phyloP scores from a whole-genome alignment of 2,329 filamentous ascomycete genomes.

The Myriosclerotinia curreyana region DNA sequence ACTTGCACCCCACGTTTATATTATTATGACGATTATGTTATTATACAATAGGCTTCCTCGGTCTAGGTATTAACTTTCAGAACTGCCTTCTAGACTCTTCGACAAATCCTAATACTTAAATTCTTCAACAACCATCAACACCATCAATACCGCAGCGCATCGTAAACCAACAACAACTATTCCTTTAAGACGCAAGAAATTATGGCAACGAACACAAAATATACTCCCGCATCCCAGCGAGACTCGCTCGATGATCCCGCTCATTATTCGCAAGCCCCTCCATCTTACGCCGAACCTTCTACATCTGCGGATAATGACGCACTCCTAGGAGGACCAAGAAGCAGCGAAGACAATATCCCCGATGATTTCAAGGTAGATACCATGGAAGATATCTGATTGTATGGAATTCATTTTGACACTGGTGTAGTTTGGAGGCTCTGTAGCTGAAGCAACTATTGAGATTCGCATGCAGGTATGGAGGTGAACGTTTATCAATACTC shows the following conservation, averaged over 20 bases:
- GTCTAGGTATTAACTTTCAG: background rate
- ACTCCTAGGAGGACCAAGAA: slow-evolving; percentile 61
- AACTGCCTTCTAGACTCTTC: background rate
- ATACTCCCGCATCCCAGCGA: slow-evolving; percentile 76
- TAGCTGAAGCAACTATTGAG: slow-evolving; percentile 89
- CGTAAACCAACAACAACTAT: background rate
- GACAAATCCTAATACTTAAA: background rate
- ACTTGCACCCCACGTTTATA: slow-evolving; percentile 1
- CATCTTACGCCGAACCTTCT: slow-evolving; percentile 67
- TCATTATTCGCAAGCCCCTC: slow-evolving; percentile 72
- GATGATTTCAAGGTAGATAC: slow-evolving; percentile 86
- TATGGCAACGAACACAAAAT: slow-evolving; percentile 78
- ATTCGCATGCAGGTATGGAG: slow-evolving; percentile 66
- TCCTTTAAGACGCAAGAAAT: background rate
- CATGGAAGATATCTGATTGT: slow-evolving; percentile 1
- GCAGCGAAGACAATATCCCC: slow-evolving; percentile 85
- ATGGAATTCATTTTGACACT: slow-evolving; percentile 22
- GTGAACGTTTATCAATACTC: background rate
- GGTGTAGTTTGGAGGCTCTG: slow-evolving; percentile 78
- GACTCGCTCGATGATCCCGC: slow-evolving; percentile 74
- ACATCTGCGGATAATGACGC: slow-evolving; percentile 54
- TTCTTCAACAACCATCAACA: background rate
- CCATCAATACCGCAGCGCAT: background rate
- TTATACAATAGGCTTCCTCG: slow-evolving; percentile 10
- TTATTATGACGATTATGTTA: slow-evolving; percentile 11